Evolutionary conservation across 2,329 filamentous ascomycete genomes (phyloP).

Genomic region (Aspergillus ruber): DNA sequence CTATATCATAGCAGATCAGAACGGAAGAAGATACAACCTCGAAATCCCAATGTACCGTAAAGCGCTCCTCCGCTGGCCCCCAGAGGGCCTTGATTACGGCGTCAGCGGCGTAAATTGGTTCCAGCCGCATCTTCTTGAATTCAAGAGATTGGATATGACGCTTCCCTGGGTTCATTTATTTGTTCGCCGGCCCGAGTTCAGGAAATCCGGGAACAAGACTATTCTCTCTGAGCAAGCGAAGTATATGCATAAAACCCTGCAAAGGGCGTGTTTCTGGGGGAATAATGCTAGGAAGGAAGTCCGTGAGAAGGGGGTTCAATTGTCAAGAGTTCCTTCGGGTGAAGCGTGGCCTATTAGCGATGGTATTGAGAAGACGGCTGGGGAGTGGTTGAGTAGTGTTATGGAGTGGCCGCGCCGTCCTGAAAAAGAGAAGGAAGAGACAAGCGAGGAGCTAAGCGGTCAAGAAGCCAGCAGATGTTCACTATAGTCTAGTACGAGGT

Average conservation of each 20-base stretch:
- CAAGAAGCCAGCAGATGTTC: no score
- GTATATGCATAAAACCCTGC: slow-evolving; percentile 39
- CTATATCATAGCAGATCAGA: no score
- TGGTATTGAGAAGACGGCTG: background rate
- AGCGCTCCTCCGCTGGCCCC: slow-evolving; percentile 34
- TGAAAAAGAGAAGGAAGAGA: background rate
- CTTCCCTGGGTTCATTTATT: slow-evolving; percentile 30
- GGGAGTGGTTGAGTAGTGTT: background rate
- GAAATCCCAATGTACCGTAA: slow-evolving; percentile 24
- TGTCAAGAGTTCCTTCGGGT: slow-evolving; percentile 3
- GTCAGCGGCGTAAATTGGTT: slow-evolving; percentile 9
- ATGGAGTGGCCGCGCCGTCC: background rate
- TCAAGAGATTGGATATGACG: slow-evolving; percentile 21
- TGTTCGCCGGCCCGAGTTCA: slow-evolving; percentile 1
- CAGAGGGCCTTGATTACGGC: slow-evolving; percentile 31
- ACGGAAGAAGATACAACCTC: no score
- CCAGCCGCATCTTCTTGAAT: slow-evolving; percentile 1
- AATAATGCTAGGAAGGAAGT: no score
- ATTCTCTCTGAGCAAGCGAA: slow-evolving; percentile 32
- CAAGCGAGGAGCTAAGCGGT: background rate
- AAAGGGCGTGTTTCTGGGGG: slow-evolving; percentile 39
- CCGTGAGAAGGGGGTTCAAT: slow-evolving; percentile 32
- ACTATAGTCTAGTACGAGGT: no score
- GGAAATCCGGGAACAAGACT: slow-evolving; percentile 5
- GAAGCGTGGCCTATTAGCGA: background rate